Percentiles rank a stretch among this genome's conserved stretches.
phyloP scores from a whole-genome alignment of 805 yeast genomes.

The Starmerella roubikii region DNA sequence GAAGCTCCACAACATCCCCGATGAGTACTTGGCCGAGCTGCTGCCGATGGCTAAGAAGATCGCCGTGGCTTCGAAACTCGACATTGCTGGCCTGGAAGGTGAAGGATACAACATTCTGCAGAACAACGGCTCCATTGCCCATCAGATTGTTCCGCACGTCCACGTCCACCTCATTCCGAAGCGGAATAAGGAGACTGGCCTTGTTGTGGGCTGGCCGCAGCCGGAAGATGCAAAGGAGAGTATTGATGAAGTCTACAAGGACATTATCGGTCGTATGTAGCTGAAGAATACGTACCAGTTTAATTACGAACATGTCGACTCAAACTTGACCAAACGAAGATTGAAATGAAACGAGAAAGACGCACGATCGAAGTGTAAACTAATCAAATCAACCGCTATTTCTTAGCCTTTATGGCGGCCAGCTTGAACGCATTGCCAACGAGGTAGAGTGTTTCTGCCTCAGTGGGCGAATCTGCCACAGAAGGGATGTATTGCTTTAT shows the following conservation, averaged over 20 bases:
- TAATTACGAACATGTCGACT: too few relatives aligned
- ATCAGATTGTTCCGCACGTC: constrained; percentile 90
- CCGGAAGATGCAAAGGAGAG: constrained; percentile 53
- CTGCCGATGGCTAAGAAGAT: constrained; percentile 81
- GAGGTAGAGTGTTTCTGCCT: too few relatives aligned
- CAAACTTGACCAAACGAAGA: too few relatives aligned
- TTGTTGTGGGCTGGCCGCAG: constrained; percentile 92
- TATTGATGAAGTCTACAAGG: constrained; percentile 52
- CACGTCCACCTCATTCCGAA: constrained; percentile 96
- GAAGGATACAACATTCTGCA: constrained; percentile 79
- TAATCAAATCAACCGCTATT: too few relatives aligned
- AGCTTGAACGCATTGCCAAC: too few relatives aligned
- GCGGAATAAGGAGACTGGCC: constrained; percentile 55
- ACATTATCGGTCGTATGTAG: constrained; percentile 27
- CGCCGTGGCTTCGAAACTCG: constrained; percentile 49
- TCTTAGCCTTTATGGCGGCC: too few relatives aligned
- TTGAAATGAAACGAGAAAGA: too few relatives aligned
- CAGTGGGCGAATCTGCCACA: too few relatives aligned
- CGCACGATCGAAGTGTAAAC: too few relatives aligned
- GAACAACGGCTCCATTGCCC: constrained; percentile 91
- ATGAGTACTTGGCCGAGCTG: constrained; percentile 73
- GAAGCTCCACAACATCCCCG: constrained; percentile 82
- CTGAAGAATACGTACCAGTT: background rate
- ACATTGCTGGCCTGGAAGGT: constrained; percentile 43
- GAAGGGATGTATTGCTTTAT: too few relatives aligned